Evolutionary conservation across 768 basidiomycete genomes (phyloP), one percentile per base, ranked within the genome.

Genomic region (Tricholoma furcatifolium): DNA sequence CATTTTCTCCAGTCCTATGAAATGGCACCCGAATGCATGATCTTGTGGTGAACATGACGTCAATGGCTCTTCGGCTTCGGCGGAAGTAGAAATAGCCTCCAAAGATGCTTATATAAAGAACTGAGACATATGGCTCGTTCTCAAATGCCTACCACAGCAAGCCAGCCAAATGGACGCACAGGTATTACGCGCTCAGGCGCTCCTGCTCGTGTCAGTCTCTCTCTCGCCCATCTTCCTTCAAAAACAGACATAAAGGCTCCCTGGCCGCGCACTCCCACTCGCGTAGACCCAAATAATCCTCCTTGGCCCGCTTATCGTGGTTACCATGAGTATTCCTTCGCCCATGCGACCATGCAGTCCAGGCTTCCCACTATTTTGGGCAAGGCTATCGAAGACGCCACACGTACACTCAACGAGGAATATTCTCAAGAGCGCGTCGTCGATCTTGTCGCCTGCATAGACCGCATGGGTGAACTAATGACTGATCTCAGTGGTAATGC

Each of bases 331-430:
- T 90, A 85, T 65, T 91, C 86, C 0, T 91, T 91, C 63, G 87
- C 87, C 35, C 83, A 95, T 70, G 95, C 93, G 30, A 96, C 94
- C 3, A 97, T 97, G 94, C 91, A 92, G 55, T 85, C 88, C n/a
- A 87, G 95, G 43, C 82, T 97, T 21, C 95, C 95, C 2, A 96
- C 95, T 36, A 98, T 98, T 58, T 77, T 97, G 43, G 92, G 93
- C 58, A 98, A 97, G 72, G 95, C 91, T 11, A 94, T 97, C 62
- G 93, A 95, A 62, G 95, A 98, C 65, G 78, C 87, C 8, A 88
- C 88, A 49, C 82, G 85, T 61, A 97, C 94, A 23, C 81, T 97
- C 60, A 96, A 97, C 70, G 85, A 87, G 6, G 79, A 92, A 69
- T 88, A 82, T 38, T 75, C 82, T 20, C 94, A 96, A 66, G 93